Evolutionary conservation across 306 rosid genomes (phyloP), one percentile per base, ranked within the genome.

Genomic region (Cicer arietinum): DNA sequence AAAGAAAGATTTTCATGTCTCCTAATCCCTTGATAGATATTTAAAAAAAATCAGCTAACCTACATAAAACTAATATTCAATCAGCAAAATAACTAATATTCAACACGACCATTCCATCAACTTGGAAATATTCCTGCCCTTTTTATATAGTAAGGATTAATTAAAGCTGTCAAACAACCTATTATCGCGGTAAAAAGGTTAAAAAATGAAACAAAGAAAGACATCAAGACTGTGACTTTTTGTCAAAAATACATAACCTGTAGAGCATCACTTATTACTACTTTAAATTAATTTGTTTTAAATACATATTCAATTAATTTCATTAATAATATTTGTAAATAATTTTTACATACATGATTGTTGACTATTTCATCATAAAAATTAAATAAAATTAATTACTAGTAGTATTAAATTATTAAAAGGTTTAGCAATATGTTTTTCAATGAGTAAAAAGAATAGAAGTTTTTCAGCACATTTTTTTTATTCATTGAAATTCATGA

Each of bases 261-360:
- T 85, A 84, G 85, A 86, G 88, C 79, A 80, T 82, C 86, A 66
- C 85, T 73, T 79, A 82, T 53, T 77, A 83, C 67, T 47, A 57
- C 59, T 69, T 66, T 54, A 65, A 71, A 62, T 66, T 54, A 65
- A 71, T 58, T 40, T 25, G 82, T 53, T 67, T 30, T 53, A 71
- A 37, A 13, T 52, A 52, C 51, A 43, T n/a, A 74, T 41, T 68
- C 82, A 14, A 14, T 14, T 14, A 14, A 14, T 14, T 14, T 14
- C 16, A 14, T 14, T 14, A 14, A 14, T 14, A 14, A 14, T 14
- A 14, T 0, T 14, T 14, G 16, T 14, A 14, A 14, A 14, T 14
- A 14, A 14, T 14, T 14, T 14, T 14, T 14, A 14, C 16, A 14
- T 14, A 14, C 16, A 14, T 14, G 16, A 14, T 14, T 14, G 16